phyloP scores from a whole-genome alignment of 441 rosid species.

The Populus trichocarpa region DNA sequence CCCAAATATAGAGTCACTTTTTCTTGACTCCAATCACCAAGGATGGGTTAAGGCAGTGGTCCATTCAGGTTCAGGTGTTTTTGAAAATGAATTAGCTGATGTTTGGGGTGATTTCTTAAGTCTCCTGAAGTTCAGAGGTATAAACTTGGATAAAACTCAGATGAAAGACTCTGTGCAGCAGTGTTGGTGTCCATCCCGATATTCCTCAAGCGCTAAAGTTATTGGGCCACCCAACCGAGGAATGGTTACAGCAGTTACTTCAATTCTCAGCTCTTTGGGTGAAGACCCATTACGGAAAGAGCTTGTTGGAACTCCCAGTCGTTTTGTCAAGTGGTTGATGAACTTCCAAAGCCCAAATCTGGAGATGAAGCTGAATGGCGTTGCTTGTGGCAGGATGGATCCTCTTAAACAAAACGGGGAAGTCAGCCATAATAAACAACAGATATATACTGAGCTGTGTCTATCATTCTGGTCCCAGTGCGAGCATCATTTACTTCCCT shows the following conservation, averaged over 20 bases:
- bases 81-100: slow-evolving; percentile 51
- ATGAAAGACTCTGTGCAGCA: slow-evolving; percentile 22
- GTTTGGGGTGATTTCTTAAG: slow-evolving; percentile 67
- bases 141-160: slow-evolving; percentile 32
- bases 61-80: slow-evolving; percentile 75
- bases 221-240: slow-evolving; percentile 36
- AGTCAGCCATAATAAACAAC: slow-evolving; percentile 22
- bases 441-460: slow-evolving; percentile 56
- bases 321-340: slow-evolving; percentile 79
- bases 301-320: slow-evolving; percentile 69
- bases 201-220: slow-evolving; percentile 33
- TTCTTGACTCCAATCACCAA: slow-evolving; percentile 42
- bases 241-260: slow-evolving; percentile 66
- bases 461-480: slow-evolving; percentile 85
- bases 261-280: slow-evolving; percentile 65
- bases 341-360: slow-evolving; percentile 62
- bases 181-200: slow-evolving; percentile 74
- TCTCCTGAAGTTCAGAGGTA: slow-evolving; percentile 64
- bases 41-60: slow-evolving; percentile 55
- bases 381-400: slow-evolving; percentile 28
- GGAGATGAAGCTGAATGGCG: slow-evolving; percentile 55
- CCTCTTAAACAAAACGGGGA: slow-evolving; percentile 29
- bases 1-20: slow-evolving; percentile 52
- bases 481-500: slow-evolving; percentile 95
- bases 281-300: slow-evolving; percentile 88